Evolutionary conservation across 2,329 filamentous ascomycete species (phyloP).

Genomic region (Diaporthe capsici): DNA sequence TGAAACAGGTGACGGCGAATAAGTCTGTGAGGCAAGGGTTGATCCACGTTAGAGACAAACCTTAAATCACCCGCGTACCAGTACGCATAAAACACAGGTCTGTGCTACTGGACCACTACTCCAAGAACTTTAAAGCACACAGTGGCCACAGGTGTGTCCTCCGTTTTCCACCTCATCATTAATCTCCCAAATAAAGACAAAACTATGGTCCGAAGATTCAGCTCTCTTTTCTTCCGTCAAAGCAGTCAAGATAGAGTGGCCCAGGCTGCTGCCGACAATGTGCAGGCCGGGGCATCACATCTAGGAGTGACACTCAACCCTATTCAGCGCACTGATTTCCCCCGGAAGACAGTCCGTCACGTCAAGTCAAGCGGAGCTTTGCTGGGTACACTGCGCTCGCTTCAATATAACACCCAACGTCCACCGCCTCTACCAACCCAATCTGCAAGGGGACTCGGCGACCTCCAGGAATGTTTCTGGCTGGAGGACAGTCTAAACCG

Average conservation of each 20-base stretch:
- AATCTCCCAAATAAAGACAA: background rate
- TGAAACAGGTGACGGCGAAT: constrained; percentile 27
- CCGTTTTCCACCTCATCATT: background rate
- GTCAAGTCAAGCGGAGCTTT: constrained; percentile 9
- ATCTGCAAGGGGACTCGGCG: constrained; percentile 12
- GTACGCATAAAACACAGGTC: constrained; percentile 23
- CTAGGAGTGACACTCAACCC: background rate
- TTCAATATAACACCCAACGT: background rate
- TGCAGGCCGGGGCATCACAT: background rate
- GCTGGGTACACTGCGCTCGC: background rate
- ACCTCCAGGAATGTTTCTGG: constrained; percentile 31
- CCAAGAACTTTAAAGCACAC: constrained; percentile 4
- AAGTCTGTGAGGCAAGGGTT: constrained; percentile 13
- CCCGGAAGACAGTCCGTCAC: constrained; percentile 3
- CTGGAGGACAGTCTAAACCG: constrained; percentile 9
- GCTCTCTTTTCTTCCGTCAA: constrained; percentile 25
- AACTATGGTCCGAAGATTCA: constrained; percentile 5
- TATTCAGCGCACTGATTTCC: constrained; percentile 8
- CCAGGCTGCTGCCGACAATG: background rate
- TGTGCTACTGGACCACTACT: constrained; percentile 4
- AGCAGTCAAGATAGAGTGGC: background rate
- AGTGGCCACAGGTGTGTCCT: background rate
- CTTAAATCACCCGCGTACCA: constrained; percentile 12
- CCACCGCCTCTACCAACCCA: background rate
- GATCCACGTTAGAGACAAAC: constrained; percentile 31